Evolutionary conservation across 805 yeast genomes (phyloP), one percentile per base, ranked within the genome.

Genomic region (Barnettozyma populi): DNA sequence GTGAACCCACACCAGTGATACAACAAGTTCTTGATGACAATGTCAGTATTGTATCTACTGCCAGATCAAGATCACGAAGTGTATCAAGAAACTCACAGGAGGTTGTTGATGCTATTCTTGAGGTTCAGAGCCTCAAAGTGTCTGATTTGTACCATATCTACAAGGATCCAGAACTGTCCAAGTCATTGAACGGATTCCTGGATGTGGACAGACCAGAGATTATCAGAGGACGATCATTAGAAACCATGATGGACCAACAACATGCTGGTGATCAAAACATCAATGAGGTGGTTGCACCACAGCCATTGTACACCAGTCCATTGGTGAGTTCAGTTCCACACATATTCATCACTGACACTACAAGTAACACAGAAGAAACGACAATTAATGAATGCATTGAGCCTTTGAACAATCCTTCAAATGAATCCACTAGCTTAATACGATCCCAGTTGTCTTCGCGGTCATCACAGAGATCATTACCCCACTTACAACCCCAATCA

Each of bases 121-220:
- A 39, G 9, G 42, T 39, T 9, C 31, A 39, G 25, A 25, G 23
- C 16, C 42, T 39, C 32, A 24, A 19, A 14, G 32, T 39, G 14
- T 24, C 42, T 20, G 42, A 39, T 25, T n/a, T 39, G n/a, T 39
- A 39, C 42, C 32, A 39, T 5, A 39, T 39, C 20, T 39, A 39
- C 42, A 39, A 16, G n/a, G 34, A 39, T 16, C 42, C 42, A 14
- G n/a, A 5, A 8, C 42, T 13, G 21, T 9, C 42, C 13, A 39
- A 5, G 21, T 39, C 42, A n/a, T 20, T 39, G 7, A 20, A 27
- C n/a, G 42, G 42, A n/a, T 39, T 24, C 21, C 32, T 39, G 3
- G 34, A 24, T n/a, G 42, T 39, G 4, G 32, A 24, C 13, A 24
- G 42, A n/a, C 42, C 42, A 16, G 21, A 39, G 20, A 24, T 27